A percentile compares a stretch with the other conserved stretches of the same genome.
Evolutionary conservation across 176 grass and related monocot species (phyloP).

Genomic region (Avena atlantica): DNA sequence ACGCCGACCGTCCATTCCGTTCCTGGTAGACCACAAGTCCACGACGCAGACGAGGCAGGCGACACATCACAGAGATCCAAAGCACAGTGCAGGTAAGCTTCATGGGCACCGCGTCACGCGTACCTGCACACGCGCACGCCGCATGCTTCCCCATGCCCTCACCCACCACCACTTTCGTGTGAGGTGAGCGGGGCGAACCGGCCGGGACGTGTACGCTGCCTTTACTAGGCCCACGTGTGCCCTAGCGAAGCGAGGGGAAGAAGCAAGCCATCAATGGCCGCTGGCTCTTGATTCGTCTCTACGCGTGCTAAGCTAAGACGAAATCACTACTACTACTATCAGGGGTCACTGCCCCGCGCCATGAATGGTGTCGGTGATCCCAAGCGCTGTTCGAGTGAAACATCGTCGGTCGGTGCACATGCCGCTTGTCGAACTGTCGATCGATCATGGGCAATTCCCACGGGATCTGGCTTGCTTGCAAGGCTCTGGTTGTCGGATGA

Average conservation of each 20-base stretch:
- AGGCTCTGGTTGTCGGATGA: not conserved
- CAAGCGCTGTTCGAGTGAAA: not conserved
- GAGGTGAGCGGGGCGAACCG: not conserved
- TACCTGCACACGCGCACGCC: slow-evolving; percentile 49
- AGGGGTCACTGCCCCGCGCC: not conserved
- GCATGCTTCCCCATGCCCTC: slow-evolving; percentile 18
- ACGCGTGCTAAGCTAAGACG: slow-evolving; percentile 5
- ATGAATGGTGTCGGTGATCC: slow-evolving; percentile 11
- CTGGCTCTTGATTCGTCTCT: not conserved
- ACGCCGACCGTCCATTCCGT: slow-evolving; percentile 23
- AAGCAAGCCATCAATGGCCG: slow-evolving; percentile 20
- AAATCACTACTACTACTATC: not conserved
- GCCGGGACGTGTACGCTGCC: not conserved
- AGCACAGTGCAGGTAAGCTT: slow-evolving; percentile 31
- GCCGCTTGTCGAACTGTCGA: not conserved
- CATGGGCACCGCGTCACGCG: slow-evolving; percentile 37
- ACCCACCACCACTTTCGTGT: not conserved
- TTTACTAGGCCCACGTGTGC: slow-evolving; percentile 20
- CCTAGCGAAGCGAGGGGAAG: not conserved
- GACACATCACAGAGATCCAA: slow-evolving; percentile 35
- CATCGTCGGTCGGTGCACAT: slow-evolving; percentile 34
- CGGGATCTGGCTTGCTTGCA: not conserved
- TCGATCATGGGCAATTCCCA: not conserved
- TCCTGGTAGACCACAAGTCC: slow-evolving; percentile 17
- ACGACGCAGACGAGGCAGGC: not conserved